Evolutionary conservation across 192 early-diverging fungal species (phyloP).

Genomic region (Glomus cerebriforme): DNA sequence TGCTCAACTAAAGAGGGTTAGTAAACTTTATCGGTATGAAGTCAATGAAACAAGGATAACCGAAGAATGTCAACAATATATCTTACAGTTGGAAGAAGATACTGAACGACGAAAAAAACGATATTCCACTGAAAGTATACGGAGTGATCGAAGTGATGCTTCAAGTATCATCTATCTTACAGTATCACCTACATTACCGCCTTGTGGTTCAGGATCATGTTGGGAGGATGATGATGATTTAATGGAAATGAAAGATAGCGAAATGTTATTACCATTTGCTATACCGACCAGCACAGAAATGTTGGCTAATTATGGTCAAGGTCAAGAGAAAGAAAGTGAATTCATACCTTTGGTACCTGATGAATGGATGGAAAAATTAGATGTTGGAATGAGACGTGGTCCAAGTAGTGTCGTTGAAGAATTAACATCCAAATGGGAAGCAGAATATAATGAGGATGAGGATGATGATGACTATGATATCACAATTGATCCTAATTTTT

Average conservation of each 20-base stretch:
- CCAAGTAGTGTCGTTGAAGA: conserved; percentile 24
- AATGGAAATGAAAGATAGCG: conserved; percentile 31
- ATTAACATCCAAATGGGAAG: conserved; percentile 32
- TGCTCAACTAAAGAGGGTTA: conserved; percentile 70
- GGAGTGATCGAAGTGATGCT: conserved; percentile 30
- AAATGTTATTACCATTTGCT: conserved; percentile 25
- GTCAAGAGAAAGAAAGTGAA: conserved; percentile 25
- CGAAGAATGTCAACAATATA: conserved; percentile 76
- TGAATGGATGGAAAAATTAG: conserved; percentile 37
- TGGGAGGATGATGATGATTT: conserved; percentile 35
- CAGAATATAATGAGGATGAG: conserved; percentile 25
- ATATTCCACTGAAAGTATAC: conserved; percentile 29
- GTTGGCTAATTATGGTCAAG: conserved; percentile 29
- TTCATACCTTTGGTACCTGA: conserved; percentile 28
- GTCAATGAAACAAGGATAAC: conserved; percentile 74
- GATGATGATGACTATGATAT: conserved; percentile 26
- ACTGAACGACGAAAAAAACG: conserved; percentile 53
- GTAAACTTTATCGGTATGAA: conserved; percentile 86
- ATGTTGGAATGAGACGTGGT: conserved; percentile 31
- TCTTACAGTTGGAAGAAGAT: conserved; percentile 72
- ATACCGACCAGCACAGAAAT: conserved; percentile 33
- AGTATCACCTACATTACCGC: conserved; percentile 12
- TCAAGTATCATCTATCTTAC: conserved; percentile 25
- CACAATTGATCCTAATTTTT: background rate
- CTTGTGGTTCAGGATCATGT: background rate